Base-by-base conservation (phyloP, 495 filamentous ascomycete genomes). In the Daldinia vernicosa region DNA sequence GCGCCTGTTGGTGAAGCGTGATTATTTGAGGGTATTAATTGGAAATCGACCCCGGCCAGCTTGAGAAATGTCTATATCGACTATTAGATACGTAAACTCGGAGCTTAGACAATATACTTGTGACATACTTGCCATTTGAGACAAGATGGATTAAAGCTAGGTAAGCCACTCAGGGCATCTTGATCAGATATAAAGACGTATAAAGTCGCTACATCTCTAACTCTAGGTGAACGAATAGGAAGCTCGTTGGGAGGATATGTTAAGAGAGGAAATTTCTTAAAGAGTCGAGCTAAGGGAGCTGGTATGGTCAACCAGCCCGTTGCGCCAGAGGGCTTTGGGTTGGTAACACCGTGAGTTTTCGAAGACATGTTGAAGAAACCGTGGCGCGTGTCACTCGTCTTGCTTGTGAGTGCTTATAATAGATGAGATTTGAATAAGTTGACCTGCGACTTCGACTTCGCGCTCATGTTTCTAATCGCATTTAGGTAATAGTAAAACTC, bases 91-190 rank as follows among this genome's bases (percentile, higher is more conserved):
- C 47, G 54, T 24, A 9, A 50, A 30, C 19, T 17, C 45, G 14
- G 14, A 45, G 35, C 22, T 47, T 30, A 45, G 47, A 53, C n/a
- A 43, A 24, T 40, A 40, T 39, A 39, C 1, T 33, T 50, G 35
- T 39, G 5, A 84, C 89, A 54, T 75, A 94, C 95, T 91, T 98
- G 95, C 94, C 93, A 98, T 81, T 95, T 97, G 69, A 99, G 84
- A 84, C 95, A 99, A 71, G 87, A 88, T 3, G 95, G 95, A 80
- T 98, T 98, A 82, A 92, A 97, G 55, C 92, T 95, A 22, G 93
- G 93, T 26, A 83, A 78, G 12, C 89, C 91, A 33, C 74, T 71
- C 27, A 78, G 75, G 22, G 90, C 93, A 66, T 89, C 91, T 27
- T 84, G 79, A 1, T 89, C 85, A 12, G 88, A 88, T 55, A 86